Percentiles rank a stretch among this genome's conserved stretches.
Evolutionary conservation across 1,284 basidiomycete species (phyloP).

Genomic region (Cutaneotrichosporon sp.): DNA sequence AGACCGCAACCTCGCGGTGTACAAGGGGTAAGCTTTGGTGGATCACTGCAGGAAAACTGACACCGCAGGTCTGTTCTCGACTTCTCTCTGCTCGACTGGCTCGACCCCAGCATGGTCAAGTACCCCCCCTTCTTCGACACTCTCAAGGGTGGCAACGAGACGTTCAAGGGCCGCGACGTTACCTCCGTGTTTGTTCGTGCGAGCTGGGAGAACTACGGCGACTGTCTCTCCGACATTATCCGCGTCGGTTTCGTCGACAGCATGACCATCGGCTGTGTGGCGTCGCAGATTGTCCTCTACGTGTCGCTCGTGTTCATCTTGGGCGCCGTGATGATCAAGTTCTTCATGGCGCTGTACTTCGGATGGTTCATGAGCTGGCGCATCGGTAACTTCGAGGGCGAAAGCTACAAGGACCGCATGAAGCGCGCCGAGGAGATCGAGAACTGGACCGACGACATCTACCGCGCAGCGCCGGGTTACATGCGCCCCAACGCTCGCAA

Average conservation of each 20-base stretch:
- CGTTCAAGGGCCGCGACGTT: constrained; percentile 80
- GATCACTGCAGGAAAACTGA: neutral
- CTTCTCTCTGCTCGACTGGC: constrained; percentile 78
- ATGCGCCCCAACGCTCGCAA: constrained; percentile 82
- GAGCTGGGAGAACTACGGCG: constrained; percentile 62
- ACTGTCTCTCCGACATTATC: constrained; percentile 82
- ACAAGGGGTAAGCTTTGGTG: constrained; percentile 72
- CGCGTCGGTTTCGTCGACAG: constrained; percentile 94
- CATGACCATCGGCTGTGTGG: constrained; percentile 91
- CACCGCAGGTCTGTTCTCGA: constrained; percentile 76
- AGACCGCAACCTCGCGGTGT: constrained; percentile 81
- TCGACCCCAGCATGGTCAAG: constrained; percentile 72
- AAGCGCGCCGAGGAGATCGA: constrained; percentile 88
- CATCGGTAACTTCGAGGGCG: constrained; percentile 88
- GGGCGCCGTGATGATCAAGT: constrained; percentile 93
- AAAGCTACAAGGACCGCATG: constrained; percentile 94
- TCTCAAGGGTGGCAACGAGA: constrained; percentile 68
- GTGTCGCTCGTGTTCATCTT: constrained; percentile 96
- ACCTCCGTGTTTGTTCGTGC: constrained; percentile 76
- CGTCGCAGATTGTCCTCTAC: constrained; percentile 91
- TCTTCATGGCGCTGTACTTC: constrained; percentile 95
- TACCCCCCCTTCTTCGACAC: constrained; percentile 81
- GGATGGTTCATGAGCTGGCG: constrained; percentile 96
- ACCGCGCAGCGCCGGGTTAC: constrained; percentile 85
- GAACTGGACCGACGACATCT: constrained; percentile 95